Conservation (phyloP, 257 asterid species). For the Striga asiatica region DNA sequence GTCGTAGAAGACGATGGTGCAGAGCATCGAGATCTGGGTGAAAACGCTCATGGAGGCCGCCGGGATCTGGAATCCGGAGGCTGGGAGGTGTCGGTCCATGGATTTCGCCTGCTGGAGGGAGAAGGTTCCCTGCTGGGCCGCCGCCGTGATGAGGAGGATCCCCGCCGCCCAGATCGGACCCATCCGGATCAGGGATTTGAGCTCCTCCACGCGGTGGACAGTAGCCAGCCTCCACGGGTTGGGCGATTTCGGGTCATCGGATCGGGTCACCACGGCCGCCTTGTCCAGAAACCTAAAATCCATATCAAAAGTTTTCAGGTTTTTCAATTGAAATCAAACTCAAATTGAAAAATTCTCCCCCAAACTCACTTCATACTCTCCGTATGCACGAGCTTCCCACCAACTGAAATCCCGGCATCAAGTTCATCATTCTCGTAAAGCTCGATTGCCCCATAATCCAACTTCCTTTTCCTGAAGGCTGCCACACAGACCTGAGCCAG, state of each 20-base stretch:
- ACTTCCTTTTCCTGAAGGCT: slow-evolving; percentile 54
- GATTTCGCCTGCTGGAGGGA: slow-evolving; percentile 77
- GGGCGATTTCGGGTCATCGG: slow-evolving; percentile 46
- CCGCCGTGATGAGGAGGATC: slow-evolving; percentile 60
- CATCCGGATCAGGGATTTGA: slow-evolving; percentile 68
- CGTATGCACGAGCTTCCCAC: slow-evolving; percentile 57
- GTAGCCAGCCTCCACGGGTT: slow-evolving; percentile 60
- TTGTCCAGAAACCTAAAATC: slow-evolving; percentile 76
- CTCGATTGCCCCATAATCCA: slow-evolving; percentile 15
- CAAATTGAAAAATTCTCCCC: too few species aligned
- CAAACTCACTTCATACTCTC: slow-evolving; percentile 50
- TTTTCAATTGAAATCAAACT: too few species aligned
- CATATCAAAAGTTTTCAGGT: too few species aligned
- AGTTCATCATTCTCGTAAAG: slow-evolving; percentile 45
- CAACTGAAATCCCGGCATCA: slow-evolving; percentile 58
- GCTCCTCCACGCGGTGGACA: slow-evolving; percentile 78
- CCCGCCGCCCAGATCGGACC: slow-evolving; percentile 93
- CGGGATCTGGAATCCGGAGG: slow-evolving; percentile 52
- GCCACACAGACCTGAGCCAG: slow-evolving; percentile 61
- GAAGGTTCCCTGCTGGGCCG: slow-evolving; percentile 69
- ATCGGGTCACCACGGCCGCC: slow-evolving; percentile 48
- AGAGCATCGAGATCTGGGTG: slow-evolving; percentile 54
- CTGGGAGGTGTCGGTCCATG: slow-evolving; percentile 62
- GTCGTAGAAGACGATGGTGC: slow-evolving; percentile 55
- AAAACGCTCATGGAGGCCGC: slow-evolving; percentile 75